These are phyloP conservation scores for Pichia ethanolica DNA, from an alignment of 805 yeast species.

Conservation along the genomic window DNA sequence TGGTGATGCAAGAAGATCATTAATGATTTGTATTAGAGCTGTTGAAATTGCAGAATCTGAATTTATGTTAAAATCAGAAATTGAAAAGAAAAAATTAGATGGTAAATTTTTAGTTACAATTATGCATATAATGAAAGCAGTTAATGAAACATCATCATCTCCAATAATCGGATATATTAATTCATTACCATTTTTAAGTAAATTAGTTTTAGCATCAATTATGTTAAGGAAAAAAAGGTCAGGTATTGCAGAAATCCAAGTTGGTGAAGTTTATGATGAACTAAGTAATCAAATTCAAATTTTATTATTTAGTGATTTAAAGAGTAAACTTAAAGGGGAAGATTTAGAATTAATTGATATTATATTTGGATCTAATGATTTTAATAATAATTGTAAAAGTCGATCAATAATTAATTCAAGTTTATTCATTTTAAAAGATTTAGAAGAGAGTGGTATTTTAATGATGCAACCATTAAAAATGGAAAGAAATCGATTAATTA, in stretches of 20 bases:
- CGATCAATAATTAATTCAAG: conserved; percentile 52
- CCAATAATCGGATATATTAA: conserved; percentile 57
- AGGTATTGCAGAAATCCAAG: conserved; percentile 59
- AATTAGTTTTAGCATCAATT: conserved; percentile 64
- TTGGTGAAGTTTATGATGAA: conserved; percentile 79
- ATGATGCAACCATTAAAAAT: conserved; percentile 60
- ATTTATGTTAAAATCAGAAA: conserved; percentile 30
- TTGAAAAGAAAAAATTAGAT: conserved; percentile 21
- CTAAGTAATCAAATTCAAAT: conserved; percentile 36
- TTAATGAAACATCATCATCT: conserved; percentile 68
- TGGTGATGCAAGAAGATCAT: conserved; percentile 94
- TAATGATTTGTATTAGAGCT: conserved; percentile 82
- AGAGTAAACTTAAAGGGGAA: conserved; percentile 17
- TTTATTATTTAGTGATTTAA: conserved; percentile 25
- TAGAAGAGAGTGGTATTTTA: conserved; percentile 73
- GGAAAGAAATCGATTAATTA: conserved; percentile 58
- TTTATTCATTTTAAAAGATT: conserved; percentile 53
- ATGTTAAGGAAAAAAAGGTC: conserved; percentile 56
- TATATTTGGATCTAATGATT: conserved; percentile 16
- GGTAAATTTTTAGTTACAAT: conserved; percentile 55
- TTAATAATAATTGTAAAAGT: conserved; percentile 6
- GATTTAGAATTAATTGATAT: conserved; percentile 19
- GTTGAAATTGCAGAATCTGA: conserved; percentile 78
- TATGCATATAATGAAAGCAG: conserved; percentile 69
- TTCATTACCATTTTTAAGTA: conserved; percentile 59